A percentile compares a stretch with the other conserved stretches of the same genome.
These are phyloP conservation scores for Umbellularia californica DNA, from an alignment of 164 flowering plant genomes.

Conservation along the genomic window DNA sequence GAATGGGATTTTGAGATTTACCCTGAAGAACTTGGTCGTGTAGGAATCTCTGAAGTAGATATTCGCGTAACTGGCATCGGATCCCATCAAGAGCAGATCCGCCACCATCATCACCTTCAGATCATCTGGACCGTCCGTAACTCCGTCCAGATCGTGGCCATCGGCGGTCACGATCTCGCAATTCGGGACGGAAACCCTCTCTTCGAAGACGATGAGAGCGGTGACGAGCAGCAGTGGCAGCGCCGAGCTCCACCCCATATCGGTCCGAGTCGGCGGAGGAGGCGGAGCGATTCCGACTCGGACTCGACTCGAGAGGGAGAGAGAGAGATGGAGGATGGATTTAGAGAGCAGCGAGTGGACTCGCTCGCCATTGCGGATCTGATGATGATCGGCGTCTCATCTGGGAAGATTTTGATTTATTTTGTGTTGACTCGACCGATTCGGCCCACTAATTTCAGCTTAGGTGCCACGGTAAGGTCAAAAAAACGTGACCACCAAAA, in stretches of 20 bases:
- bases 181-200: conserved; percentile 41
- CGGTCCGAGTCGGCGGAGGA: not conserved
- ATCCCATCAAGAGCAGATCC: conserved; percentile 48
- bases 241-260: conserved; percentile 19
- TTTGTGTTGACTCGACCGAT: no score
- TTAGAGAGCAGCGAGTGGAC: no score
- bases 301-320: no score
- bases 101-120: conserved; percentile 68
- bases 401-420: no score
- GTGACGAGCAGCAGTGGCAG: conserved; percentile 19
- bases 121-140: conserved; percentile 21
- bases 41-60: conserved; percentile 45
- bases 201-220: conserved; percentile 35
- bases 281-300: no score
- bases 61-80: conserved; percentile 44
- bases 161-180: conserved; percentile 32
- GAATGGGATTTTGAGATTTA: conserved; percentile 13
- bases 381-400: no score
- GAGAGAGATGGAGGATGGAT: no score
- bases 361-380: no score
- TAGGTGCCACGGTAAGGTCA: no score
- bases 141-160: not conserved
- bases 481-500: no score
- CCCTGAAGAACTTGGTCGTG: conserved; percentile 57
- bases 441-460: no score